A percentile compares a stretch with the other conserved stretches of the same genome.
phyloP scores from a whole-genome alignment of 2,329 filamentous ascomycete species.

The Cladorrhinum sp. region DNA sequence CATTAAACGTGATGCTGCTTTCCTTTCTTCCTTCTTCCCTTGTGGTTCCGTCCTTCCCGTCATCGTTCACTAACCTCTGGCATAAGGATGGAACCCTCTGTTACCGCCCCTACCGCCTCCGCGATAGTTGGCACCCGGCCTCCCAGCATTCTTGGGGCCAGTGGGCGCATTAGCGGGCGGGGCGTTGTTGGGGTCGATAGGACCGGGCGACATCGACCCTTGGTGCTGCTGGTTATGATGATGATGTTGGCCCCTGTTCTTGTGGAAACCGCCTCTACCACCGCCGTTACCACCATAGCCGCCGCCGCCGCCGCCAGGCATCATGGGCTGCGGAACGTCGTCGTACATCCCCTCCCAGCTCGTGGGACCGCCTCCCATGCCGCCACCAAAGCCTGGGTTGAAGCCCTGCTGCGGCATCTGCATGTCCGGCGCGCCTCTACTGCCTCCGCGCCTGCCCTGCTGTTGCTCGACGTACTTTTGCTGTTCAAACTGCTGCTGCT shows the following conservation, averaged over 20 bases:
- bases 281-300: constrained; percentile 36
- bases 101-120: constrained; percentile 77
- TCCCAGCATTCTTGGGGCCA: constrained; percentile 91
- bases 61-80: constrained; percentile 32
- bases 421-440: constrained; percentile 27
- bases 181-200: constrained; percentile 52
- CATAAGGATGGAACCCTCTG: constrained; percentile 78
- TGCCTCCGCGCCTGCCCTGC: constrained; percentile 44
- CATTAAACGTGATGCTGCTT: no score
- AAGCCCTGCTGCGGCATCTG: constrained; percentile 31
- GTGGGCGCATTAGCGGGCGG: constrained; percentile 84
- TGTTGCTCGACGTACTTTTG: constrained; percentile 69
- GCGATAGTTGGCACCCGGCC: constrained; percentile 87
- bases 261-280: constrained; percentile 42
- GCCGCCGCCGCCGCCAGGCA: constrained; percentile 42
- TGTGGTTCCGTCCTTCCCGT: no score
- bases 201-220: constrained; percentile 34
- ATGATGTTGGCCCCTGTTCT: constrained; percentile 28
- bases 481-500: constrained; percentile 73
- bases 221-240: constrained; percentile 30
- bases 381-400: constrained; percentile 28
- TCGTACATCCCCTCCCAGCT: constrained; percentile 99
- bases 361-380: constrained; percentile 54
- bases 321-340: constrained; percentile 80
- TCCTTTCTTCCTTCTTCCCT: no score